phyloP scores from a whole-genome alignment of 2,329 filamentous ascomycete genomes.

The Fusarium sp. region DNA sequence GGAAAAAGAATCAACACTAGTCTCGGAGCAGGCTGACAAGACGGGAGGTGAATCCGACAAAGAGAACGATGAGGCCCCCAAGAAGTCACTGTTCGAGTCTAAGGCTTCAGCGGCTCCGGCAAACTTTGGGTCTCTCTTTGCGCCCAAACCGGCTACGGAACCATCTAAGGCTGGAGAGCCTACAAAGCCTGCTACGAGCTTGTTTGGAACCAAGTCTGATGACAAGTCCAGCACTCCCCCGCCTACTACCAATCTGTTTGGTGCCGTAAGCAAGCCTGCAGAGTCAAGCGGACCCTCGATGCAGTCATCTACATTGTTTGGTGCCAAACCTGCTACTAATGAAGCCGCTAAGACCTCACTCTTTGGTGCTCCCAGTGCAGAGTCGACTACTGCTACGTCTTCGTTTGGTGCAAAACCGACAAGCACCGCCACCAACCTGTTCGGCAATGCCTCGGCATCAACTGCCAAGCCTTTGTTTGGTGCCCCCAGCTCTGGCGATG shows the following conservation, averaged over 20 bases:
- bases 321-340: conserved; percentile 41
- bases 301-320: conserved; percentile 49
- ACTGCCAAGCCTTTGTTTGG: conserved; percentile 46
- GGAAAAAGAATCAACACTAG: conserved; percentile 42
- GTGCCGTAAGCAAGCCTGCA: conserved; percentile 46
- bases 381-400: conserved; percentile 26
- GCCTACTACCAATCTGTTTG: conserved; percentile 51
- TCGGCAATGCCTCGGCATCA: conserved; percentile 43
- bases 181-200: conserved; percentile 40
- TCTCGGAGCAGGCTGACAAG: conserved; percentile 44
- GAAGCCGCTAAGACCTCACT: conserved; percentile 41
- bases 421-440: conserved; percentile 43
- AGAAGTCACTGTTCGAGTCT: conserved; percentile 47
- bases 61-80: conserved; percentile 53
- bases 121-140: conserved; percentile 46
- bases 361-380: conserved; percentile 44
- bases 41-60: conserved; percentile 56
- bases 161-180: conserved; percentile 42
- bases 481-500: conserved; percentile 21
- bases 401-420: conserved; percentile 43
- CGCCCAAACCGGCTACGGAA: conserved; percentile 46
- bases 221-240: conserved; percentile 41
- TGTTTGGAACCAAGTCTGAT: conserved; percentile 52
- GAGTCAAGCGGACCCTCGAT: conserved; percentile 43
- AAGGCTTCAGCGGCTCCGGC: conserved; percentile 47